These are phyloP conservation scores for Wakefieldia striispora DNA, from an alignment of 768 basidiomycete genomes.

Conservation along the genomic window DNA sequence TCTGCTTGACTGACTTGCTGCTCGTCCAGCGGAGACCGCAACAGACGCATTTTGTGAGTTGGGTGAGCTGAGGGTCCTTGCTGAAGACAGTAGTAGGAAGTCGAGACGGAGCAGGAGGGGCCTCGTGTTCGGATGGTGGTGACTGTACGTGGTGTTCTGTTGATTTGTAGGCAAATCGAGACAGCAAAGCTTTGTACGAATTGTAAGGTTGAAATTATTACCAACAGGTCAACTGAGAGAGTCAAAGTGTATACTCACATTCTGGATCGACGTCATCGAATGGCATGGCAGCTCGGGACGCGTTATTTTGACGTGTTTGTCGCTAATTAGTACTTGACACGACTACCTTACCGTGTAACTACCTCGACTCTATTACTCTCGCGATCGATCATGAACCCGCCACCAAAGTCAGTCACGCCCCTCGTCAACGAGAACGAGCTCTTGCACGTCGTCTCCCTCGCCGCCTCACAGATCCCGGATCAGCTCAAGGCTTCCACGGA, in stretches of 20 bases:
- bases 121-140: not conserved
- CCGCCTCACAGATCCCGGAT: constrained; percentile 70
- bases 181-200: constrained; percentile 12
- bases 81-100: constrained; percentile 1
- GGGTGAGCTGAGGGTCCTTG: constrained; percentile 38
- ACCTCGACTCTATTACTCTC: too few species aligned
- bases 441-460: constrained; percentile 60
- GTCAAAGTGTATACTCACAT: too few species aligned
- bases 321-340: constrained; percentile 11
- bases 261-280: constrained; percentile 2
- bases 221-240: too few species aligned
- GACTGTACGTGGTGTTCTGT: not conserved
- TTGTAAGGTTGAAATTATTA: too few species aligned
- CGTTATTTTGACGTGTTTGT: constrained; percentile 43
- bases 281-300: constrained; percentile 37
- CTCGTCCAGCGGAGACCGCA: constrained; percentile 70
- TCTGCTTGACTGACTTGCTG: constrained; percentile 60
- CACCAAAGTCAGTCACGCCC: constrained; percentile 19
- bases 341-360: too few species aligned
- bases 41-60: constrained; percentile 56
- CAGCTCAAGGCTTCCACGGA: constrained; percentile 47
- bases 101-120: not conserved
- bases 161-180: constrained; percentile 40
- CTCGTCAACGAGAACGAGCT: constrained; percentile 61
- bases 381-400: constrained; percentile 26